Percentiles rank a stretch among this genome's conserved stretches.
Conservation (phyloP, 1,284 basidiomycete species). For the Apiotrichum mycotoxinovorans region DNA sequence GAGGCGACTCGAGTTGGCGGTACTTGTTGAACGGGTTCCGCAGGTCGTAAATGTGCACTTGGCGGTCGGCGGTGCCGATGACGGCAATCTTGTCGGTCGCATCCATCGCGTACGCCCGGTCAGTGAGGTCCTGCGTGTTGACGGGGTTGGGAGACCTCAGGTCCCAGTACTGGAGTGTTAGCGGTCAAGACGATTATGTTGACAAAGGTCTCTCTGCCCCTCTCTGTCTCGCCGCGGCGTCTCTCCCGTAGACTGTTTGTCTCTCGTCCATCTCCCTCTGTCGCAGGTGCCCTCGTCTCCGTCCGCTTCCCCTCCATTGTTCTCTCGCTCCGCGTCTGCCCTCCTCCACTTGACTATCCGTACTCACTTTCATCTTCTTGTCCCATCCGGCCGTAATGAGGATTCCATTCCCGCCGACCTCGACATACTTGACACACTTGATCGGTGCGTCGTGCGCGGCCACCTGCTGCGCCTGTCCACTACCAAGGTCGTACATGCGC, state of each 20-base stretch:
- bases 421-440: slow-evolving; percentile 70
- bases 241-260: too few relatives aligned
- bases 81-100: slow-evolving; percentile 60
- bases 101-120: slow-evolving; percentile 69
- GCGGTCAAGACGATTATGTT: background rate
- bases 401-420: slow-evolving; percentile 54
- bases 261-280: too few relatives aligned
- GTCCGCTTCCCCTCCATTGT: too few relatives aligned
- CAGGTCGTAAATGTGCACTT: slow-evolving; percentile 84
- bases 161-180: slow-evolving; percentile 76
- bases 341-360: background rate
- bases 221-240: too few relatives aligned
- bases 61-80: slow-evolving; percentile 72
- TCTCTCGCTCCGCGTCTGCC: too few relatives aligned
- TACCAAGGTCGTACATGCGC: slow-evolving; percentile 73
- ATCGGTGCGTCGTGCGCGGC: slow-evolving; percentile 82
- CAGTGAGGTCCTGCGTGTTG: slow-evolving; percentile 73
- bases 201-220: too few relatives aligned
- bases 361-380: slow-evolving; percentile 73
- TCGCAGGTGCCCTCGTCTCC: too few relatives aligned
- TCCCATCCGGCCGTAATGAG: slow-evolving; percentile 89
- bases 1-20: slow-evolving; percentile 61
- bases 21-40: slow-evolving; percentile 60
- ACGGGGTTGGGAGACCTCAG: slow-evolving; percentile 68
- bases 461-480: slow-evolving; percentile 65